Evolutionary conservation across 805 yeast species (phyloP).

Genomic region (Teunomyces aglyptinius): DNA sequence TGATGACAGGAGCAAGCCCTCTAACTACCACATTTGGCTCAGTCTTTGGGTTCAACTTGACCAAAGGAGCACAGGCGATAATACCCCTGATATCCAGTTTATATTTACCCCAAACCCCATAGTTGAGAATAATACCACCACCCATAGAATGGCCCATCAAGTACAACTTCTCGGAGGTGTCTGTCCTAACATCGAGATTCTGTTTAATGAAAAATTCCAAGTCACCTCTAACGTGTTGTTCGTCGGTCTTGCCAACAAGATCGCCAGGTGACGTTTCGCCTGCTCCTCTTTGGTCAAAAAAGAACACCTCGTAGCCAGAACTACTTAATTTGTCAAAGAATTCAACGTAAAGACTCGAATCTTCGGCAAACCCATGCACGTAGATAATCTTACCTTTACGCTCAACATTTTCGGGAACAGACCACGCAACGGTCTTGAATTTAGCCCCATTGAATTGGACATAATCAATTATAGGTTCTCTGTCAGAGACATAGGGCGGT

Average conservation of each 20-base stretch:
- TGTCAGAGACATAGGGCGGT: conserved; percentile 35
- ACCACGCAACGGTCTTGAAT: conserved; percentile 42
- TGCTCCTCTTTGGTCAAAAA: conserved; percentile 75
- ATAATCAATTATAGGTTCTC: conserved; percentile 26
- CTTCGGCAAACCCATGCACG: conserved; percentile 75
- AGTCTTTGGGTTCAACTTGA: conserved; percentile 56
- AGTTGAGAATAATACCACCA: conserved; percentile 67
- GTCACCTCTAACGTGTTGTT: conserved; percentile 54
- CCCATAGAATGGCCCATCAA: conserved; percentile 81
- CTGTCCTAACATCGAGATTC: conserved; percentile 35
- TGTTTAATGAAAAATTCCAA: conserved; percentile 54
- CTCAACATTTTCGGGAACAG: conserved; percentile 30
- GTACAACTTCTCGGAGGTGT: conserved; percentile 39
- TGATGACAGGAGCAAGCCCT: conserved; percentile 38
- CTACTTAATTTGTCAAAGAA: conserved; percentile 51
- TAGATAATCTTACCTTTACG: conserved; percentile 55
- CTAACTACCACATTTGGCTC: conserved; percentile 49
- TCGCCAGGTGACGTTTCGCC: conserved; percentile 61
- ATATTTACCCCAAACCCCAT: conserved; percentile 55
- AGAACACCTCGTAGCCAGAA: conserved; percentile 62
- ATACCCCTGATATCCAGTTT: conserved; percentile 46
- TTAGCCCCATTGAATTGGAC: conserved; percentile 38
- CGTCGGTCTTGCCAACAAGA: conserved; percentile 55
- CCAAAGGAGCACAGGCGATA: conserved; percentile 58
- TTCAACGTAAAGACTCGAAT: conserved; percentile 46